These are phyloP conservation scores for Ceratobasidium papillatum DNA, from an alignment of 1,284 basidiomycete genomes.

Conservation along the genomic window DNA sequence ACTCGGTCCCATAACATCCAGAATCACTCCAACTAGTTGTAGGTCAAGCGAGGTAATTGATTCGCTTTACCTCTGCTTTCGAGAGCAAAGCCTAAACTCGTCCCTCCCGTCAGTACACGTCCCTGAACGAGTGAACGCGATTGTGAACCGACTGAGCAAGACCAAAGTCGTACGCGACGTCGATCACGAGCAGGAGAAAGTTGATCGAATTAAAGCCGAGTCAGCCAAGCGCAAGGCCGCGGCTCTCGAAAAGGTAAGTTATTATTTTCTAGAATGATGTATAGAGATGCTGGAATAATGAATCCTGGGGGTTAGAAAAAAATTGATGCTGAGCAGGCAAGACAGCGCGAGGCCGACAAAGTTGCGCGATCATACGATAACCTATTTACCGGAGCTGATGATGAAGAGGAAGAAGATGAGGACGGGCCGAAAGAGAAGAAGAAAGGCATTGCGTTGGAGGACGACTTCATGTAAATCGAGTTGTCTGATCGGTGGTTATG, in stretches of 20 bases:
- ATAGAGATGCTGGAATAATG: neutral
- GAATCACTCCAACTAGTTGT: neutral
- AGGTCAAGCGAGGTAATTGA: constrained; percentile 81
- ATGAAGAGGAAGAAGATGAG: constrained; percentile 46
- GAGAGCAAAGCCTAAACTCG: neutral
- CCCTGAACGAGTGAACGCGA: constrained; percentile 81
- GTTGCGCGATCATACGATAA: constrained; percentile 78
- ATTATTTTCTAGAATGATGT: neutral
- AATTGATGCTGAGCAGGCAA: constrained; percentile 71
- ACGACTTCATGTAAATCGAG: constrained; percentile 48
- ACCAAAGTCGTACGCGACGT: constrained; percentile 87
- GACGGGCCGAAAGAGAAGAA: constrained; percentile 50
- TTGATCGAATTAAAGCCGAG: constrained; percentile 84
- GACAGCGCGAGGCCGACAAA: constrained; percentile 76
- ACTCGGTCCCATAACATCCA: neutral
- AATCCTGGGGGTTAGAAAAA: constrained; percentile 63
- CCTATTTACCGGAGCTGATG: constrained; percentile 58
- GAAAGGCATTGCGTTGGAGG: constrained; percentile 47
- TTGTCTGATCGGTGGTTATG: neutral
- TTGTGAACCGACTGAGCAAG: constrained; percentile 95
- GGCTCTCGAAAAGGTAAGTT: constrained; percentile 67
- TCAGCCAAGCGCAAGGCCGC: constrained; percentile 70
- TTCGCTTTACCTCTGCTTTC: constrained; percentile 9
- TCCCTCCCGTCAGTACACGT: constrained; percentile 69
- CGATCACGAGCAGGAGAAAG: constrained; percentile 88